Conservation (phyloP, 2,329 filamentous ascomycete species). For the Sclerotinia sclerotiorum region DNA sequence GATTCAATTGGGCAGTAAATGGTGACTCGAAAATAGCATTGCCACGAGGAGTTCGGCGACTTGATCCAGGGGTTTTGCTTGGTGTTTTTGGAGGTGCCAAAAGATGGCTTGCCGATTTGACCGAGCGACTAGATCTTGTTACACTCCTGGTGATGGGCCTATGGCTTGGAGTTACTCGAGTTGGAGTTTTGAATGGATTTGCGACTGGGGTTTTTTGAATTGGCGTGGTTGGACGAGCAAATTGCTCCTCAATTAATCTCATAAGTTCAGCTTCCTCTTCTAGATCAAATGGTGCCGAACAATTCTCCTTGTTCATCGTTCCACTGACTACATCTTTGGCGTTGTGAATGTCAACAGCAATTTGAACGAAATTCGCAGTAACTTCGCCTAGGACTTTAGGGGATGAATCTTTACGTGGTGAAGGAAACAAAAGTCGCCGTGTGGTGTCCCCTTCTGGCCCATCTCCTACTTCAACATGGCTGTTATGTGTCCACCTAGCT, state of each 20-base stretch:
- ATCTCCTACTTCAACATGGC: constrained; percentile 53
- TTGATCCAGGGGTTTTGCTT: constrained; percentile 32
- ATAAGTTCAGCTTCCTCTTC: constrained; percentile 38
- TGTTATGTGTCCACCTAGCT: constrained; percentile 50
- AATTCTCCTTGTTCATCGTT: constrained; percentile 38
- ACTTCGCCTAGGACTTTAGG: constrained; percentile 62
- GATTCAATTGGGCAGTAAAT: constrained; percentile 40
- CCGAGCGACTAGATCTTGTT: constrained; percentile 36
- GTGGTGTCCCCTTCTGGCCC: constrained; percentile 56
- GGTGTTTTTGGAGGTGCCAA: constrained; percentile 36
- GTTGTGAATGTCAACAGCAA: constrained; percentile 42
- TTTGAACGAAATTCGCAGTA: constrained; percentile 53
- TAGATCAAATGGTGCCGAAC: constrained; percentile 28
- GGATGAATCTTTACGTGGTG: constrained; percentile 65
- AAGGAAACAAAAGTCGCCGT: constrained; percentile 73
- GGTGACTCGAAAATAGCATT: constrained; percentile 40
- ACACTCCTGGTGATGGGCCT: constrained; percentile 40
- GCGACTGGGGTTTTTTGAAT: constrained; percentile 27
- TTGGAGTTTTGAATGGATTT: constrained; percentile 41
- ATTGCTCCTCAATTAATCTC: constrained; percentile 39
- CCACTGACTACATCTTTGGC: constrained; percentile 33
- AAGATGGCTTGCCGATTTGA: constrained; percentile 36
- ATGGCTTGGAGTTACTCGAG: constrained; percentile 39
- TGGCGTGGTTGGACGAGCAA: constrained; percentile 39
- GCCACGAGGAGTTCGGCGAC: constrained; percentile 37